These are phyloP conservation scores for Lolium rigidum DNA, from an alignment of 176 grass and related monocot species.

Conservation along the genomic window DNA sequence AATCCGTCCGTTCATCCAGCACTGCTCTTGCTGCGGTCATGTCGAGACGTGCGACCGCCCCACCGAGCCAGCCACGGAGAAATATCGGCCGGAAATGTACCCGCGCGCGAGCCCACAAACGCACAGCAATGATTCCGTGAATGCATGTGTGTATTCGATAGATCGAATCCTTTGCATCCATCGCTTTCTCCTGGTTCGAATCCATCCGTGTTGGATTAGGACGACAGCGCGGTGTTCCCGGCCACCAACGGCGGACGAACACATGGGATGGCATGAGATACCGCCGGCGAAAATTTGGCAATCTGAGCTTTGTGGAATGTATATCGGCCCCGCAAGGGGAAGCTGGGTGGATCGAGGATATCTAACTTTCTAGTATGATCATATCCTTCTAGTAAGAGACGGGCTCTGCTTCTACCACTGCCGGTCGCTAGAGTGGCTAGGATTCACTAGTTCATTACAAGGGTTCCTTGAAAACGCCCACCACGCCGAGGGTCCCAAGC, in stretches of 20 bases:
- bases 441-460: background rate
- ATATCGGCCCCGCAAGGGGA: background rate
- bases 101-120: background rate
- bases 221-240: too few species aligned
- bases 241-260: background rate
- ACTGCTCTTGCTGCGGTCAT: background rate
- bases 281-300: background rate
- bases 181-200: constrained; percentile 28
- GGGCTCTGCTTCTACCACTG: background rate
- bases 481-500: too few species aligned
- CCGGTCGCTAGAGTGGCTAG: background rate
- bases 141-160: background rate
- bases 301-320: background rate
- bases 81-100: background rate
- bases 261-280: background rate
- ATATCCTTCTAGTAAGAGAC: background rate
- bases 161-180: background rate
- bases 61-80: background rate
- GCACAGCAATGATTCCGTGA: background rate
- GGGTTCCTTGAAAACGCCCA: background rate
- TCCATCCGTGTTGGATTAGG: constrained; percentile 25
- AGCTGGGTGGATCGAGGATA: background rate
- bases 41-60: background rate
- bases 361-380: background rate
- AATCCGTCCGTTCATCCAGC: too few species aligned